Evolutionary conservation across 2,329 filamentous ascomycete species (phyloP), one percentile per base, ranked within the genome.

Genomic region (Colletotrichum sp.): DNA sequence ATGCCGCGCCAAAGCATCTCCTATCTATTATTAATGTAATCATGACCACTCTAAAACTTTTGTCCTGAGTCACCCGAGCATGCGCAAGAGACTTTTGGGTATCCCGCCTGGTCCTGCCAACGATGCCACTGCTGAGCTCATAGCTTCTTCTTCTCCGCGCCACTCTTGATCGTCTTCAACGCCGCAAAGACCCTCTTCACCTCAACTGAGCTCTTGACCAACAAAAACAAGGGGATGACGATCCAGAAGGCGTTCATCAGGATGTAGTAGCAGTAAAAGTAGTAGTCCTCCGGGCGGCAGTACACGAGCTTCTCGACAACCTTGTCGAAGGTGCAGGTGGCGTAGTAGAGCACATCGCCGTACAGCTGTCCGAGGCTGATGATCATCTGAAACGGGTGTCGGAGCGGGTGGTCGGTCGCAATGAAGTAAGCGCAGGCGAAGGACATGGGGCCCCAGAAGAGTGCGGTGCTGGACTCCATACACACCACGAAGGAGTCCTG

Each of bases 231-330:
- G 1, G 89, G 89, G 36, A 91, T 86, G 22, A 89, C 82, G 52
- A 91, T 86, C 90, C 89, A 91, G 75, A 90, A 87, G 0, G 83
- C 84, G 78, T 91, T 91, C 78, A 88, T 84, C 18, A 89, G 80
- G 18, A 91, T 79, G 74, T 87, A 91, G 78, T 91, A 91, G 12
- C 84, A 85, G 83, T 85, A 91, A 77, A 88, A 91, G 79, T 91
- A 91, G 52, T 85, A 86, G 2, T 78, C 78, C 81, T 91, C 89
- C 0, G 89, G 89, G 0, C 89, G 85, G 65, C 86, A 89, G 81
- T 87, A 89, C n/a, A 83, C 80, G 3, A 85, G 80, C 1, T 83
- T 84, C n/a, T 80, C 79, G 5, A 85, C 79, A 5, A 83, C 71
- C 68, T 85, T 80, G 68, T 89, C 86, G 71, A 88, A 87, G 3